phyloP scores from a whole-genome alignment of 2,329 filamentous ascomycete species.

The Volutella citrinella region DNA sequence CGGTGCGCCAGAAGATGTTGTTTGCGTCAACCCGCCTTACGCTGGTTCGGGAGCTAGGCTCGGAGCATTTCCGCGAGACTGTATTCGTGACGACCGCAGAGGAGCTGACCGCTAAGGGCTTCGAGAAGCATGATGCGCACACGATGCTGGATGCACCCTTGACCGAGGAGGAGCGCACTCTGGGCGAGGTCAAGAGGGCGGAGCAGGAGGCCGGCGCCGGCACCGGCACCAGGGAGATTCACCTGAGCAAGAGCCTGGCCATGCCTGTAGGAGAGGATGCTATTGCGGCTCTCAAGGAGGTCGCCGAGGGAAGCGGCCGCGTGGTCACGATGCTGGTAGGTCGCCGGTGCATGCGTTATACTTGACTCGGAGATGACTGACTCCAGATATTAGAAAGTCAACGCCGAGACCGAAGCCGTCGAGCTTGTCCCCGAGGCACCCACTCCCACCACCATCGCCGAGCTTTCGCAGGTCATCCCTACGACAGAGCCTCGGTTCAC shows the following conservation, averaged over 20 bases:
- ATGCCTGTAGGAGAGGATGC: constrained; percentile 64
- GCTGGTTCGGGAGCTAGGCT: constrained; percentile 71
- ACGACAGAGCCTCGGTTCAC: constrained; percentile 70
- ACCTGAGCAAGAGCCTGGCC: constrained; percentile 53
- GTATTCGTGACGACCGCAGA: constrained; percentile 68
- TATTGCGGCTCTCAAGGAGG: constrained; percentile 57
- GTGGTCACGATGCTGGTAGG: constrained; percentile 65
- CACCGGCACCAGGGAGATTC: constrained; percentile 58
- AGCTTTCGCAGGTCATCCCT: constrained; percentile 61
- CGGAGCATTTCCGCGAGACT: constrained; percentile 74
- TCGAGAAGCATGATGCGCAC: constrained; percentile 70
- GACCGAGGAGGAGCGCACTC: constrained; percentile 72
- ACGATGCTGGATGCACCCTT: constrained; percentile 63
- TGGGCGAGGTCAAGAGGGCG: constrained; percentile 70
- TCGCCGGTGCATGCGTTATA: too few species aligned
- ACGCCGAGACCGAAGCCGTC: constrained; percentile 65
- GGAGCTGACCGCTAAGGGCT: constrained; percentile 68
- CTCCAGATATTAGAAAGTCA: constrained; percentile 78
- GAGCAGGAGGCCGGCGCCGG: constrained; percentile 73
- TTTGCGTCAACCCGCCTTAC: constrained; percentile 77
- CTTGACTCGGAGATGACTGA: too few species aligned
- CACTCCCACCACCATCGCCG: constrained; percentile 51
- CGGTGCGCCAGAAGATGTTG: constrained; percentile 82
- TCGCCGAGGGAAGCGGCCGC: constrained; percentile 50
- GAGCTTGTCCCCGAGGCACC: constrained; percentile 58